Evolutionary conservation across 352 stramenopile genomes (phyloP), one percentile per base, ranked within the genome.

Genomic region (Poterioochromonas sp.): DNA sequence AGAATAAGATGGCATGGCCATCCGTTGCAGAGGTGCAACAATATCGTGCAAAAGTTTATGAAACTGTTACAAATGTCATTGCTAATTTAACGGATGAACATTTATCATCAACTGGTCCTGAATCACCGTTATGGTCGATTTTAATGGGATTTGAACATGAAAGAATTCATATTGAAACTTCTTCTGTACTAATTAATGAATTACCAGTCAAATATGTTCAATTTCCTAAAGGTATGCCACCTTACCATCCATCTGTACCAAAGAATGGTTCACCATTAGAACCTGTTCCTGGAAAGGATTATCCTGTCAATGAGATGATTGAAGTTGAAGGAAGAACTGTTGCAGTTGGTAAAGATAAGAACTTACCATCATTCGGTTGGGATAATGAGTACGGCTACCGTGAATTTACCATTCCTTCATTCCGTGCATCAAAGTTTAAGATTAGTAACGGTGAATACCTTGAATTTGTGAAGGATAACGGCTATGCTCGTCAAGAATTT

Each of bases 341-440:
- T 32, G 80, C 86, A 22, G 83, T 97, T 51, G 93, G 93, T 43
- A 97, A 97, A 81, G 90, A 91, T 0, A 82, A 87, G 0, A n/a
- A 5, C 0, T 87, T 92, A 71, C 96, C 95, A 81, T 94, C 90
- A 0, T 74, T 58, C 29, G 94, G 94, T 47, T 98, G 94, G 94
- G 94, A 98, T 83, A 98, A 97, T 83, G 94, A 98, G 83, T 98
- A 98, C 84, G 94, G 94, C 43, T 89, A 95, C 80, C 90, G 94
- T 80, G 90, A 53, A 26, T 65, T 79, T 43, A 29, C 11, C 1
- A 34, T 74, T 26, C 18, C 62, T 34, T 3, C 15, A 26, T 54
- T 79, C 62, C 32, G 18, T 47, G 62, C 62, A 3, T 41, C 62
- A 41, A 71, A 71, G 62, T 60, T 15, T 41, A 82, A 97, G 79